Evolutionary conservation across 805 yeast genomes (phyloP).

Genomic region (Starmerella vaccinii): DNA sequence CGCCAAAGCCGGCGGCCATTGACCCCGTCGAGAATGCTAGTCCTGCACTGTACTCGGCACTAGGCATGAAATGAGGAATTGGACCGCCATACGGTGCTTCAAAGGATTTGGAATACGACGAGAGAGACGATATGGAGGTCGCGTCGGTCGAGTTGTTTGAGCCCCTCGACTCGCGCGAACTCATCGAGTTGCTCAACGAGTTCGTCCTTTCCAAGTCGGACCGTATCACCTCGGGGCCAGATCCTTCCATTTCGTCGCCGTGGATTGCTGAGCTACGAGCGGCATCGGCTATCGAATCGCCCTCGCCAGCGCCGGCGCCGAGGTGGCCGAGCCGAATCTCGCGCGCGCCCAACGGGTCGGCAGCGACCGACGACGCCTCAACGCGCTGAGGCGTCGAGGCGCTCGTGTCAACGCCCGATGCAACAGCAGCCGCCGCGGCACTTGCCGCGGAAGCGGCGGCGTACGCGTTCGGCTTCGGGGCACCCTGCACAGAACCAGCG

Average conservation of each 20-base stretch:
- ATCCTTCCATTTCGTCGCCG: not conserved
- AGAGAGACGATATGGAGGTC: not conserved
- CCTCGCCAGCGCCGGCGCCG: not conserved
- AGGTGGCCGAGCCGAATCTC: too few relatives aligned
- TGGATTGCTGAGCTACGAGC: not conserved
- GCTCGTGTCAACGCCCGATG: not conserved
- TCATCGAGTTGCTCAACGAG: not conserved
- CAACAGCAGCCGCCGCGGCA: not conserved
- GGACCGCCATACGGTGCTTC: not conserved
- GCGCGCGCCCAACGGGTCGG: too few relatives aligned
- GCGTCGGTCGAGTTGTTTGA: not conserved
- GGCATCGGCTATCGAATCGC: not conserved
- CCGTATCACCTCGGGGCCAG: not conserved
- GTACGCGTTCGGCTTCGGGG: not conserved
- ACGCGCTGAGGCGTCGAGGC: not conserved
- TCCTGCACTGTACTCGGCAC: not conserved
- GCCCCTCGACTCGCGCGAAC: conserved; percentile 1
- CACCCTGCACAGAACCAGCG: not conserved
- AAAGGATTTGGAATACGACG: not conserved
- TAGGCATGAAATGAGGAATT: not conserved
- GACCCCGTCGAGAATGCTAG: not conserved
- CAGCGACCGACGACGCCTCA: not conserved
- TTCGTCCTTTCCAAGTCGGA: not conserved
- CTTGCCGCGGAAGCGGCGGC: not conserved
- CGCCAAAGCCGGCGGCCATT: conserved; percentile 3